Evolutionary conservation across 73 alveolate species (phyloP), one percentile per base, ranked within the genome.

Genomic region (Tetrahymena malaccensis): DNA sequence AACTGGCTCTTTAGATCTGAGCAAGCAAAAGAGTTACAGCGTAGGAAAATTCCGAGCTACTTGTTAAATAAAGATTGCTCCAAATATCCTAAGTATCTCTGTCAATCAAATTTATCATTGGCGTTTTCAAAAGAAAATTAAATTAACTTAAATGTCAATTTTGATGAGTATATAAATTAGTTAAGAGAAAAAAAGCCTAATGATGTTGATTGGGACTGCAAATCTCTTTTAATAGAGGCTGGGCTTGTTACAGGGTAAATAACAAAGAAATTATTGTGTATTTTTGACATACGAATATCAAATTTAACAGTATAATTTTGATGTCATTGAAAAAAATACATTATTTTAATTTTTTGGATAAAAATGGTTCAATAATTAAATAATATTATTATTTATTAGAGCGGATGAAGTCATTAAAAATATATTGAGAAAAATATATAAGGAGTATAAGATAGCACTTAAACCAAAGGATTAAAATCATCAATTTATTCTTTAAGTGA

Each of bases 41-140:
- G 95, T 37, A 95, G 97, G 25, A 95, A 95, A 50, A 95, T 95
- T 35, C 97, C 97, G 0, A 84, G 95, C 56, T 95, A 95, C 43
- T 85, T 95, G 56, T 19, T 95, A 35, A 94, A 95, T 95, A 95
- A 95, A 93, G 93, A 95, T 55, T 85, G 95, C 35, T 95, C 97
- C 8, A 85, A 94, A 13, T 85, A 85, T 58, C 97, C 97, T 17
- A 95, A 94, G n/a, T 95, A 95, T 85, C 35, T 95, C 4, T 95
- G 97, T 25, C 25, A 95, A n/a, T 85, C 95, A 33, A 95, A 94
- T 33, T 95, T 98, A 56, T 97, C 98, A 85, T 97, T 96, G 93
- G 99, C 99, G 9, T 98, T 98, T 94, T 96, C 97, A 55, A 94
- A 96, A 44, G 96, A 94, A 9, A 96, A 97, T 19, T 94, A 96